Evolutionary conservation across 805 yeast genomes (phyloP).

Genomic region (Zygosaccharomyces lentus): DNA sequence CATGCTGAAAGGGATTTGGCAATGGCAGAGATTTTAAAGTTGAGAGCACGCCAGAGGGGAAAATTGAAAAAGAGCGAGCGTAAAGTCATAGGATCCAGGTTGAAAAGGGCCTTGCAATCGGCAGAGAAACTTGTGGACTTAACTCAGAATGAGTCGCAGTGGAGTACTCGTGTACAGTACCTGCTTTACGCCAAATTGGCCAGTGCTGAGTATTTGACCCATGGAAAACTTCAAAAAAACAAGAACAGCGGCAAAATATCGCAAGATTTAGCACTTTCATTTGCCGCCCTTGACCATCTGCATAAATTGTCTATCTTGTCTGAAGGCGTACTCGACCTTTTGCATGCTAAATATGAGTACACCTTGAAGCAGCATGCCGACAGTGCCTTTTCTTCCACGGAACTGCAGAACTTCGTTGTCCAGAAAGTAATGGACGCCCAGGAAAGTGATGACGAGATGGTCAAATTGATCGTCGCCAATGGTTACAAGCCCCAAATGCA

Average conservation of each 20-base stretch:
- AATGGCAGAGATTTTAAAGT: slow-evolving; percentile 28
- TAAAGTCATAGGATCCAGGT: slow-evolving; percentile 56
- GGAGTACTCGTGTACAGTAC: slow-evolving; percentile 36
- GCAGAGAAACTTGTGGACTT: slow-evolving; percentile 43
- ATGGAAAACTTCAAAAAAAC: slow-evolving; percentile 26
- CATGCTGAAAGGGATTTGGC: slow-evolving; percentile 69
- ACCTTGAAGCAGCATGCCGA: slow-evolving; percentile 29
- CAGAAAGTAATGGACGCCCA: slow-evolving; percentile 14
- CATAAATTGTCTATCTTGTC: slow-evolving; percentile 16
- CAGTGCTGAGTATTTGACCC: slow-evolving; percentile 40
- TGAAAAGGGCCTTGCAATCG: slow-evolving; percentile 55
- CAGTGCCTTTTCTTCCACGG: slow-evolving; percentile 21
- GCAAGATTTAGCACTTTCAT: slow-evolving; percentile 20
- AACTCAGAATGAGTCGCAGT: slow-evolving; percentile 39
- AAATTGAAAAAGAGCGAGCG: slow-evolving; percentile 33
- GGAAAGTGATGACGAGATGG: slow-evolving; percentile 34
- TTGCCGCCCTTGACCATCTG: slow-evolving; percentile 26
- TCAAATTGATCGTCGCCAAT: slow-evolving; percentile 36
- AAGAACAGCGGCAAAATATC: slow-evolving; percentile 24
- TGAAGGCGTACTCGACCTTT: slow-evolving; percentile 18
- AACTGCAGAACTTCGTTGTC: slow-evolving; percentile 23
- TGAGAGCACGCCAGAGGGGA: slow-evolving; percentile 32
- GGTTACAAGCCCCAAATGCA: slow-evolving; percentile 33
- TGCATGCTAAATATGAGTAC: slow-evolving; percentile 29
- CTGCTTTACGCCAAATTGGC: slow-evolving; percentile 45